phyloP scores from a whole-genome alignment of 371 early-diverging fungal species.

The Zopfochytrium polystomum region DNA sequence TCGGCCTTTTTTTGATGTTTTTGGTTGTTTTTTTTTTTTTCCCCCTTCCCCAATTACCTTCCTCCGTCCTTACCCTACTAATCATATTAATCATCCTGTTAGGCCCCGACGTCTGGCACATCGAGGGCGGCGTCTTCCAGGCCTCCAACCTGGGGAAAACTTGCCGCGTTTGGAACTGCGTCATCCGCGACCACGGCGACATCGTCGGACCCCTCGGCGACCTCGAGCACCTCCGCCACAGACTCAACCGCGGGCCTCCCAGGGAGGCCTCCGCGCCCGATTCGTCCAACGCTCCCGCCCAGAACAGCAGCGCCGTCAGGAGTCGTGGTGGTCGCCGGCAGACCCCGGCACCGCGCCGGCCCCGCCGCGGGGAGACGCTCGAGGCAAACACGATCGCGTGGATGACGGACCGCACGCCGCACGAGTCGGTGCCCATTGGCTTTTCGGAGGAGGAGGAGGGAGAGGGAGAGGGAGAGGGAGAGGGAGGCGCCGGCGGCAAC shows the following conservation, averaged over 20 bases:
- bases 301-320: background rate
- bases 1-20: background rate
- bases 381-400: background rate
- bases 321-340: too few species aligned
- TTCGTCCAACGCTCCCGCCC: too few species aligned
- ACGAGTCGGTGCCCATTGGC: conserved; percentile 8
- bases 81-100: background rate
- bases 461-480: too few species aligned
- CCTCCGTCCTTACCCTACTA: background rate
- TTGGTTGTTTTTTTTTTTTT: background rate
- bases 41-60: background rate
- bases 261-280: background rate
- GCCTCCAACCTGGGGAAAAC: conserved; percentile 8
- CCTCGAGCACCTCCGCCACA: conserved; percentile 6
- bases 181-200: conserved; percentile 9
- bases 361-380: conserved; percentile 1
- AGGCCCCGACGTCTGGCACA: background rate
- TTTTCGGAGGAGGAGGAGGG: too few species aligned
- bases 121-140: conserved; percentile 10
- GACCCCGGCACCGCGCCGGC: background rate
- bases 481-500: too few species aligned
- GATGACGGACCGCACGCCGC: conserved; percentile 16
- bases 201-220: conserved; percentile 1
- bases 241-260: background rate
- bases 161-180: conserved; percentile 6